Evolutionary conservation across 257 asterid genomes (phyloP), one percentile per base, ranked within the genome.

Genomic region (Penstemon barbatus): DNA sequence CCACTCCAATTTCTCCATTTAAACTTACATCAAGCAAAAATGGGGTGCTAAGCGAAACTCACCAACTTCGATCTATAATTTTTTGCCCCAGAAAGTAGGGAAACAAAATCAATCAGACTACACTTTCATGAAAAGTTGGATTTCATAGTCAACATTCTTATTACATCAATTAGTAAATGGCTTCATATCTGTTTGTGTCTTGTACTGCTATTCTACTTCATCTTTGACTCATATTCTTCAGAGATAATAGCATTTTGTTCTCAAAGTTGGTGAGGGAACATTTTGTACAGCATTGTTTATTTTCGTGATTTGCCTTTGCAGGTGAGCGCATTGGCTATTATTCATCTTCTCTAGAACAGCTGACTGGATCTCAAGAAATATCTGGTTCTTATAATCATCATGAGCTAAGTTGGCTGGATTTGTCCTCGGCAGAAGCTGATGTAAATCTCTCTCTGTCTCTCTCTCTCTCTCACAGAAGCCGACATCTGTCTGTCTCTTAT

Each of bases 251-350:
- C 0, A 10, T 3, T 49, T 10, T 49, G 33, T 25, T 25, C 2
- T 25, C 33, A 9, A 15, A 18, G 49, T 45, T 37, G 25, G 37
- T 45, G 45, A 51, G 15, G 38, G 39, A 39, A 65, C 42, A 15
- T 59, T 42, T 43, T 53, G 52, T 42, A 4, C 44, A 7, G 53
- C 45, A 56, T 40, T 59, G 19, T 43, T 46, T 71, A 13, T 12
- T 36, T 59, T 67, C 8, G 41, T 58, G 61, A 61, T 59, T 80
- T 81, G 54, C 52, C 71, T 63, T 75, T 77, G 73, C 84, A 93
- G 99, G 88, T 72, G 83, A 83, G 41, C 78, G 82, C 69, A 76
- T 90, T 80, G 95, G 99, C 72, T 75, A 71, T 75, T 86, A 68
- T 74, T 79, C 86, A 44, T 81, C 89, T 78, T 78, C 95, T 39